These are phyloP conservation scores for Nephelium lappaceum DNA, from an alignment of 345 rosid genomes.

Conservation along the genomic window DNA sequence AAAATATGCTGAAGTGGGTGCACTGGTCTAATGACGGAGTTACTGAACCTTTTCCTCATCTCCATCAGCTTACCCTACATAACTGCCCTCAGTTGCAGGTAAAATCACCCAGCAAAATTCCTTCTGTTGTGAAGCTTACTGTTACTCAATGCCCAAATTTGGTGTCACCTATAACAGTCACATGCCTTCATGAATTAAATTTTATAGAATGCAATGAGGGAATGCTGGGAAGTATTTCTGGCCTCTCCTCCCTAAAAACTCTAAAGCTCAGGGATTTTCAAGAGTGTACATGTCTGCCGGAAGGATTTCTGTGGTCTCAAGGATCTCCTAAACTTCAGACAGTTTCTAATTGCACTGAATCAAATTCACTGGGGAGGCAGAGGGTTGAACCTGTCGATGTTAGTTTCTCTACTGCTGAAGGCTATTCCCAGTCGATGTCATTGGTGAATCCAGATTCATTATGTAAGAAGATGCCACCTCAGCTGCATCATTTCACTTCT, in stretches of 20 bases:
- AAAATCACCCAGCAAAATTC: neutral
- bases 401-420: neutral
- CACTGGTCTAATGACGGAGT: no score
- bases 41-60: no score
- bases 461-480: no score
- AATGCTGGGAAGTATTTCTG: neutral
- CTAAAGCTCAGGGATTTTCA: neutral
- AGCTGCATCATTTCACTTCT: neutral
- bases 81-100: neutral
- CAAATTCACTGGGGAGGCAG: no score
- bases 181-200: neutral
- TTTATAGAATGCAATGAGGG: neutral
- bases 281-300: no score
- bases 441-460: neutral
- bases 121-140: neutral
- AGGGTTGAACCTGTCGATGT: no score
- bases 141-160: neutral
- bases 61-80: no score
- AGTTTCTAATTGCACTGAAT: no score
- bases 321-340: no score
- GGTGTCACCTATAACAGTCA: neutral
- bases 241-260: neutral
- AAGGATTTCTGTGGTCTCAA: no score
- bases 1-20: no score
- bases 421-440: neutral